Evolutionary conservation across 805 yeast species (phyloP), one percentile per base, ranked within the genome.

Genomic region (Lipomyces yamanashiensis): DNA sequence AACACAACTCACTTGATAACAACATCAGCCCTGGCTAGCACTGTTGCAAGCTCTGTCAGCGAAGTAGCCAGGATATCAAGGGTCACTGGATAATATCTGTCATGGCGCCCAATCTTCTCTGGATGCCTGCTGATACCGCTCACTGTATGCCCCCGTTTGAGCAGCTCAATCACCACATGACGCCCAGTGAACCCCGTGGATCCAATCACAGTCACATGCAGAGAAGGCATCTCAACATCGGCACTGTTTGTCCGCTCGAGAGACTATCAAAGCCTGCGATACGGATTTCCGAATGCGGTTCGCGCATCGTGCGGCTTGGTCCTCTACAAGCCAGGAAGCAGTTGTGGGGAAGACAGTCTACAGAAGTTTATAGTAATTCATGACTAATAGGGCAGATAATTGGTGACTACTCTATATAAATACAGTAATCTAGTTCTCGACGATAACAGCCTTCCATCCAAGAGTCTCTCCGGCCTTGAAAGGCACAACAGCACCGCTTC

Each of bases 401-500:
- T 39, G n/a, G 7, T n/a, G 2, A 19, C 2, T 28, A n/a, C 10
- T 28, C 7, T 8, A 51, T n/a, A 34, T 17, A 36, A 36, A 34
- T 34, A 7, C 9, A 51, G 3, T 6, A 56, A 37, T 7, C 21
- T 44, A 52, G 7, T 21, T 17, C 13, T 49, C 56, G 23, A 39
- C 55, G 40, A 50, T 50, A 21, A 21, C 45, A 12, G 50, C 63
- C 23, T 50, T 75, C 91, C 96, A 93, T 39, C 80, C 72, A 55
- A 93, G 80, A 61, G 80, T 82, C 58, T 88, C 85, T 17, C 96
- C 97, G 7, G 97, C 92, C 70, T 81, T 82, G 81, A 93, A 93
- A 8, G 98, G 98, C 17, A 91, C 93, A 40, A 89, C 87, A 13
- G 80, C 82, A 2, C 78, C 80, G 37, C 81, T 80, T 34, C 75